A percentile compares a stretch with the other conserved stretches of the same genome.
Conservation (phyloP, 441 rosid species). For the Eruca vesicaria region DNA sequence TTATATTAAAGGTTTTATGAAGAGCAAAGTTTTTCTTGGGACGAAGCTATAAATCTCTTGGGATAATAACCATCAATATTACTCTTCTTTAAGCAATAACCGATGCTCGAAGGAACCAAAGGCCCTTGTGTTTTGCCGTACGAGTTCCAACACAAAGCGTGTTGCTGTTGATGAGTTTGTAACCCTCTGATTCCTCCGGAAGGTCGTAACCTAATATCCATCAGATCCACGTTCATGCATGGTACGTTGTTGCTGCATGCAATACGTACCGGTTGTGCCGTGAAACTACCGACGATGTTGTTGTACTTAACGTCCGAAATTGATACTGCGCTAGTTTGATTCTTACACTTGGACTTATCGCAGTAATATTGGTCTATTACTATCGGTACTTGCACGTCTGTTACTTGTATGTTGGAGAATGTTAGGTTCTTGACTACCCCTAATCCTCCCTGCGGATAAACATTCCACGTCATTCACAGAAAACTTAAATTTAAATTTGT, state of each 20-base stretch:
- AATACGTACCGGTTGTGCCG: constrained; percentile 59
- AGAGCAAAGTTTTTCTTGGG: constrained; percentile 54
- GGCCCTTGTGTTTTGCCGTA: constrained; percentile 76
- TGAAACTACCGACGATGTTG: constrained; percentile 64
- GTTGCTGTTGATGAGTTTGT: constrained; percentile 38
- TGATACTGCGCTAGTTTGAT: constrained; percentile 71
- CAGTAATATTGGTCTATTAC: constrained; percentile 87
- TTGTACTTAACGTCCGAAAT: constrained; percentile 61
- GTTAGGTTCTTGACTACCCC: constrained; percentile 77
- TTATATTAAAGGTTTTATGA: neutral
- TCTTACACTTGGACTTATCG: constrained; percentile 71
- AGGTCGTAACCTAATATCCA: constrained; percentile 57
- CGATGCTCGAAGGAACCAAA: constrained; percentile 69
- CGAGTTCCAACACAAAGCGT: constrained; percentile 75
- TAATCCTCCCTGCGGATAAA: constrained; percentile 61
- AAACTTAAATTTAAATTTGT: neutral
- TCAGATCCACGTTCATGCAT: constrained; percentile 66
- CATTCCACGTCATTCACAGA: neutral
- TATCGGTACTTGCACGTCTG: constrained; percentile 65
- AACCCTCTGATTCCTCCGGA: constrained; percentile 36
- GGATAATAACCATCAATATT: constrained; percentile 36
- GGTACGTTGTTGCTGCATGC: constrained; percentile 76
- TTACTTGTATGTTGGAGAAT: constrained; percentile 69
- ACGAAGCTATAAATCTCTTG: constrained; percentile 39
- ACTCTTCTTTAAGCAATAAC: constrained; percentile 60